Conservation (phyloP, 345 rosid species). For the Cochlearia excelsa region DNA sequence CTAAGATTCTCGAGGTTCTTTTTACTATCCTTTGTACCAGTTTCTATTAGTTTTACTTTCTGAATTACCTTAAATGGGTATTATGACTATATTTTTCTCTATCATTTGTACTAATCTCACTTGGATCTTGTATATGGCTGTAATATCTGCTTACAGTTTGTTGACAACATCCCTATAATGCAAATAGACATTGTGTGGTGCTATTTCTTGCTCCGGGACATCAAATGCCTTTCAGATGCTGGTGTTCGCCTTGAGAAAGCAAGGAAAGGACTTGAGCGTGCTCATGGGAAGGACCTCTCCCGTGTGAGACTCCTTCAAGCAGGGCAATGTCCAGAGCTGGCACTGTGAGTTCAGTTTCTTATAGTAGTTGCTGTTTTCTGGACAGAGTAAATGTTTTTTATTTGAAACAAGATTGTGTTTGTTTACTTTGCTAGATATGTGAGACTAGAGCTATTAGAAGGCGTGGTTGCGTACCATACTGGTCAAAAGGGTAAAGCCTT, state of each 20-base stretch:
- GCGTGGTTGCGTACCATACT: conserved; percentile 85
- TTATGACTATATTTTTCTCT: background rate
- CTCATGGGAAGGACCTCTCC: conserved; percentile 85
- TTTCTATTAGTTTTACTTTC: background rate
- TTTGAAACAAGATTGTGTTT: background rate
- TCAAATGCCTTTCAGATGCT: conserved; percentile 82
- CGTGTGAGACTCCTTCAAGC: conserved; percentile 85
- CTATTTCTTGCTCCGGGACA: conserved; percentile 82
- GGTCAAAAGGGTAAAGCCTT: conserved; percentile 63
- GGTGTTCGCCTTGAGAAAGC: conserved; percentile 79
- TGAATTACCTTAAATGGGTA: background rate
- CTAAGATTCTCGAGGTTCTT: conserved; percentile 71
- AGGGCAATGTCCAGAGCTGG: conserved; percentile 71
- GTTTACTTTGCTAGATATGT: conserved; percentile 50
- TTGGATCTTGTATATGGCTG: conserved; percentile 11
- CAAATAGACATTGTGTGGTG: conserved; percentile 99
- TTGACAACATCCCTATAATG: conserved; percentile 85
- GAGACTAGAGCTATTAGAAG: conserved; percentile 90
- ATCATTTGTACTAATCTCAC: background rate
- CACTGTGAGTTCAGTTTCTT: conserved; percentile 53
- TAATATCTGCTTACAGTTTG: conserved; percentile 48
- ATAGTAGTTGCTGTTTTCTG: background rate
- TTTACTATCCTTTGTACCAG: conserved; percentile 5
- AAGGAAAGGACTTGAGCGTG: conserved; percentile 83
- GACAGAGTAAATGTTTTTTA: background rate